Conservation (phyloP, 805 yeast genomes). For the Kodamaea leandrae region DNA sequence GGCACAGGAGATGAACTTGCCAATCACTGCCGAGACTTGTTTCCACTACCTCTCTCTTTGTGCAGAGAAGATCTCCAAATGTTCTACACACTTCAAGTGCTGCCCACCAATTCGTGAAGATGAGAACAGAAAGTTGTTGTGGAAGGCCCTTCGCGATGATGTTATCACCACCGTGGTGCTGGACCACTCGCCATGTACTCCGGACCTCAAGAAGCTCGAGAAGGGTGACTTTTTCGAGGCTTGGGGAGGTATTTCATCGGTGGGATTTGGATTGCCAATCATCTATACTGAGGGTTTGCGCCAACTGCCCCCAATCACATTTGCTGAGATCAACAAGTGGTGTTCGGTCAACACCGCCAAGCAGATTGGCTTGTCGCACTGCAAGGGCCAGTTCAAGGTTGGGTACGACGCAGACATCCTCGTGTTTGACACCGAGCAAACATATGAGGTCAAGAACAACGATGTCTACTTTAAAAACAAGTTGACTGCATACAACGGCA, state of each 20-base stretch:
- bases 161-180: constrained; percentile 83
- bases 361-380: constrained; percentile 73
- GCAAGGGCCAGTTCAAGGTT: constrained; percentile 67
- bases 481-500: constrained; percentile 82
- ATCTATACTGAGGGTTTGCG: constrained; percentile 70
- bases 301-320: constrained; percentile 47
- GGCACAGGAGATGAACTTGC: constrained; percentile 59
- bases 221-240: constrained; percentile 87
- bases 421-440: constrained; percentile 65
- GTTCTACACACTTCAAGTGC: constrained; percentile 84
- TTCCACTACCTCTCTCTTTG: constrained; percentile 82
- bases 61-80: constrained; percentile 74
- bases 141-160: constrained; percentile 71
- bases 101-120: constrained; percentile 91
- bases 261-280: constrained; percentile 85
- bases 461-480: constrained; percentile 77
- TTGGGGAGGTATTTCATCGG: constrained; percentile 96
- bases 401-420: constrained; percentile 91
- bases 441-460: constrained; percentile 50
- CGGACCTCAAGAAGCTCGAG: constrained; percentile 77
- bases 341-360: constrained; percentile 78
- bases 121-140: constrained; percentile 64
- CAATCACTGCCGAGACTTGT: constrained; percentile 87
- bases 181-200: constrained; percentile 96
- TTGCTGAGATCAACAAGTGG: constrained; percentile 73